Evolutionary conservation across 2,329 filamentous ascomycete species (phyloP), one percentile per base, ranked within the genome.

Genomic region (Tolypocladium cylindrosporum): DNA sequence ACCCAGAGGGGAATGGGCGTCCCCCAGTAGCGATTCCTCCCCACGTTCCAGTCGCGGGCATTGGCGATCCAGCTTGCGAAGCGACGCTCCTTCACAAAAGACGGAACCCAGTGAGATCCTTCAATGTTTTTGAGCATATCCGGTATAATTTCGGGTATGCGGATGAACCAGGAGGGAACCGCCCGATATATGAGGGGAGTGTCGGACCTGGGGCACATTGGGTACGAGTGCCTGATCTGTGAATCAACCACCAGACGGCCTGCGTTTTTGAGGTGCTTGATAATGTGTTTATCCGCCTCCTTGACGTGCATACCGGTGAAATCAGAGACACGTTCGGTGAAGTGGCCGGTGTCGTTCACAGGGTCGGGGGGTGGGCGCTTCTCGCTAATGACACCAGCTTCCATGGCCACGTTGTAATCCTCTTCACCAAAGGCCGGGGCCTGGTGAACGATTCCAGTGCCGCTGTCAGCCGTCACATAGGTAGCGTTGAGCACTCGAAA

Each of bases 21-120:
- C 55, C 93, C 93, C 93, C 93, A 97, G 74, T 95, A 97, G 58
- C 93, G 84, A 72, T 96, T 96, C 63, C 93, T 82, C 57, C 91
- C 94, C 39, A 97, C 88, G 69, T 96, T 96, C 93, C 93, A 97
- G 72, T 97, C 93, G 59, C 88, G 87, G 16, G 93, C 92, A 69
- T 93, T 93, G 60, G 82, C 79, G 61, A 97, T 93, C 93, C 93
- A 97, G 75, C 86, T 94, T 52, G 87, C 84, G 67, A 97, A 97
- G 16, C 93, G 86, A 69, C 87, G 89, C 67, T 96, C 92, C 72
- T 96, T 96, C 61, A 97, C 91, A 65, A 90, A 89, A 1, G 82
- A 85, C 1, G 93, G 93, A 1, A 96, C 91, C 93, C 93, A 97
- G 69, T 95, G 89, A 9, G 91, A 94, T 16, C 83, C 82, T 68